Conservation (phyloP, 768 basidiomycete species). For the Leccinum rimulosum region DNA sequence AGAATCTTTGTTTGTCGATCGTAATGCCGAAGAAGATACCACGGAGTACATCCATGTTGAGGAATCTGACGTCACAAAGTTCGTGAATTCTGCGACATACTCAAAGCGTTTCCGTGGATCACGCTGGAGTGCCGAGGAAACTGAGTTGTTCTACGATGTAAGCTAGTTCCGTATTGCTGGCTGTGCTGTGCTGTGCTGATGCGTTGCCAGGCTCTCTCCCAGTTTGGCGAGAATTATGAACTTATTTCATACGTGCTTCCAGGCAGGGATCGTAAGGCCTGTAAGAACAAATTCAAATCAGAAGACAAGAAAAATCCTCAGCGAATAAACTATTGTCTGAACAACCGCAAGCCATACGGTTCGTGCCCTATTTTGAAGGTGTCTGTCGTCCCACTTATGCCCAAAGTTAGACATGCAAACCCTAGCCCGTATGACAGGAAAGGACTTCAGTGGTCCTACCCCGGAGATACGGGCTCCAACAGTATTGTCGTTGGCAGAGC, state of each 20-base stretch:
- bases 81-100: conserved; percentile 82
- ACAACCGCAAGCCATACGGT: conserved; percentile 77
- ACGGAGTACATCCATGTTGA: conserved; percentile 74
- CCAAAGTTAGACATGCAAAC: conserved; percentile 60
- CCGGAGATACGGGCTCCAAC: conserved; percentile 57
- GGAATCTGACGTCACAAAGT: conserved; percentile 80
- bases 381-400: neutral
- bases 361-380: conserved; percentile 22
- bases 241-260: conserved; percentile 84
- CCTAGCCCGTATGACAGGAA: conserved; percentile 77
- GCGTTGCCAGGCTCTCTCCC: conserved; percentile 68
- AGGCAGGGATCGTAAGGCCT: conserved; percentile 81
- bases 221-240: conserved; percentile 92
- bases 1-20: conserved; percentile 77
- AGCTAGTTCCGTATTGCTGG: conserved; percentile 24
- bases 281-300: conserved; percentile 90
- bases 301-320: conserved; percentile 81
- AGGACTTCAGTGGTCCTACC: conserved; percentile 79
- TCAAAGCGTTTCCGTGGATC: conserved; percentile 78
- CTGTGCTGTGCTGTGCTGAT: conserved; percentile 8
- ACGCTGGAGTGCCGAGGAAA: conserved; percentile 89
- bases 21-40: conserved; percentile 63
- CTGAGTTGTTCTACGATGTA: conserved; percentile 84
- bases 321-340: conserved; percentile 75
- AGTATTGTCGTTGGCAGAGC: conserved; percentile 34